Percentiles rank a stretch among this genome's conserved stretches.
These are phyloP conservation scores for Solanum neorickii DNA, from an alignment of 257 asterid genomes.

Conservation along the genomic window DNA sequence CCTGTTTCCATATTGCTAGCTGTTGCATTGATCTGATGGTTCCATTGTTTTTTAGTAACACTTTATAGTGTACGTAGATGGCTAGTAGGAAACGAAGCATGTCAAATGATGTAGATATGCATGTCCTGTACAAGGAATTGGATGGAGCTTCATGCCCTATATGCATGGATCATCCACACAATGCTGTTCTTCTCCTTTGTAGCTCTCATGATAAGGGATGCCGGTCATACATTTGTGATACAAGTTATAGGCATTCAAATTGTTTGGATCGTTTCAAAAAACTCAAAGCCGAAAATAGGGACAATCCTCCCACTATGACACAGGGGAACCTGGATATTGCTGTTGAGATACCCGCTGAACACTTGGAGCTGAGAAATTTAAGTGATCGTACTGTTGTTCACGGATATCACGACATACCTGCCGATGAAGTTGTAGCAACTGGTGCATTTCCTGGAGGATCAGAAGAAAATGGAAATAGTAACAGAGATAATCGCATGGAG, in stretches of 20 bases:
- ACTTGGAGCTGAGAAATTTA: slow-evolving; percentile 14
- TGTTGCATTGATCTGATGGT: not conserved
- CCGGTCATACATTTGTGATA: slow-evolving; percentile 81
- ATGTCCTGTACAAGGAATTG: slow-evolving; percentile 70
- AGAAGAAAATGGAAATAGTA: slow-evolving; percentile 2
- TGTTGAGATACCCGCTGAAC: not conserved
- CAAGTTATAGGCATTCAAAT: slow-evolving; percentile 86
- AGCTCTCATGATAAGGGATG: slow-evolving; percentile 83
- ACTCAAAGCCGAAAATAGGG: slow-evolving; percentile 43
- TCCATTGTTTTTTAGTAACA: slow-evolving; percentile 31
- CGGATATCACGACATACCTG: not conserved
- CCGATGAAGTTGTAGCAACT: slow-evolving; percentile 3
- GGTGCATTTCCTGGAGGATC: slow-evolving; percentile 9
- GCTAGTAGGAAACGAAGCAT: slow-evolving; percentile 93
- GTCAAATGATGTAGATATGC: slow-evolving; percentile 55
- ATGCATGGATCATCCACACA: slow-evolving; percentile 83
- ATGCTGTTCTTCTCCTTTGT: slow-evolving; percentile 88
- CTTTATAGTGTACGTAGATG: slow-evolving; percentile 73
- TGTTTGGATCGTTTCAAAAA: slow-evolving; percentile 83
- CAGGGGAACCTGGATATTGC: slow-evolving; percentile 6
- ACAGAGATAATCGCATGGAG: slow-evolving; percentile 4
- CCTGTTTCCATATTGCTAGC: not conserved
- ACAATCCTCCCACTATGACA: slow-evolving; percentile 11
- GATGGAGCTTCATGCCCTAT: slow-evolving; percentile 89
- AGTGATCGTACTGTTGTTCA: slow-evolving; percentile 6